phyloP scores from a whole-genome alignment of 306 rosid genomes.

The Fragaria ananassa region DNA sequence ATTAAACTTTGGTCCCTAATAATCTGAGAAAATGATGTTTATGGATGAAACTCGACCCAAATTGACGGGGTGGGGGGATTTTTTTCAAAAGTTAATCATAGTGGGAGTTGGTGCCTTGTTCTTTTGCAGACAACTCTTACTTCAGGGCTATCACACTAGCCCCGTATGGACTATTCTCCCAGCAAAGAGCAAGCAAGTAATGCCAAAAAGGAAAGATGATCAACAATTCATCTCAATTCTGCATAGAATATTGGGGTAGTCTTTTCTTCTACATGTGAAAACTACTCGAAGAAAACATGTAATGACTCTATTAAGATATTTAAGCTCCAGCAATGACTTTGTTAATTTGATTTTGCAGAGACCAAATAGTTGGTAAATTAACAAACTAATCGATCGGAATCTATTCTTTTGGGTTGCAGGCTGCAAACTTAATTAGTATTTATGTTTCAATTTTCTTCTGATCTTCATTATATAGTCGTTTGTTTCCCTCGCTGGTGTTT shows the following conservation, averaged over 20 bases:
- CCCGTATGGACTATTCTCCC: slow-evolving; percentile 21
- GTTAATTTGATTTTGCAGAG: not conserved
- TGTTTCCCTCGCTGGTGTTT: too few relatives aligned
- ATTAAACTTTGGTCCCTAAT: not conserved
- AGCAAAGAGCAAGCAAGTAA: slow-evolving; percentile 49
- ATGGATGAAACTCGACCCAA: slow-evolving; percentile 17
- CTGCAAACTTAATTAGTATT: too few relatives aligned
- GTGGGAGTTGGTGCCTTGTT: slow-evolving; percentile 65
- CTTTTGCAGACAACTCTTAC: slow-evolving; percentile 24
- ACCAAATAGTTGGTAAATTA: not conserved
- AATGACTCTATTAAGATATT: too few relatives aligned
- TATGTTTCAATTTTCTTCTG: too few relatives aligned
- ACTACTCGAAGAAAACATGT: not conserved
- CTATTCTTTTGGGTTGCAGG: too few relatives aligned
- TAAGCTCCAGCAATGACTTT: not conserved
- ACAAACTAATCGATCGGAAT: too few relatives aligned
- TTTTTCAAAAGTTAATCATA: slow-evolving; percentile 42
- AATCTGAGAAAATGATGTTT: slow-evolving; percentile 7
- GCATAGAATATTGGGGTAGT: slow-evolving; percentile 5
- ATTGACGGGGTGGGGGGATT: slow-evolving; percentile 8
- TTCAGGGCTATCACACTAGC: slow-evolving; percentile 29
- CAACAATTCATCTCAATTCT: slow-evolving; percentile 19
- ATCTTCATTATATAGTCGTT: too few relatives aligned
- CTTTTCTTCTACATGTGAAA: slow-evolving; percentile 2
- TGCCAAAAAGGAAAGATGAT: slow-evolving; percentile 49